Percentiles rank a stretch among this genome's conserved stretches.
Evolutionary conservation across 1,139 yeast genomes (phyloP).

Genomic region (Kodamaea fungicola): DNA sequence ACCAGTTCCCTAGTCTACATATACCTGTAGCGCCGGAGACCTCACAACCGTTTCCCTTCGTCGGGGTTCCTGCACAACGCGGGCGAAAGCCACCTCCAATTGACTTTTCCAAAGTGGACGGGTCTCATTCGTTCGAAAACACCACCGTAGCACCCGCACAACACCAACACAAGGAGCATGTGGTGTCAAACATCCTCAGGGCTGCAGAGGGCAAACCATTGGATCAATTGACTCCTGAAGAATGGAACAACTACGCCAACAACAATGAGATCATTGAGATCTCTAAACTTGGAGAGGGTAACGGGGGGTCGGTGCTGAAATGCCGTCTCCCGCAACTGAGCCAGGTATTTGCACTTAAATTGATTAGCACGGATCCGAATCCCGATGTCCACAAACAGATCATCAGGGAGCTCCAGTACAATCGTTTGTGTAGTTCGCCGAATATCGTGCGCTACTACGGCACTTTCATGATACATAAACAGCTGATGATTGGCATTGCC

Average conservation of each 20-base stretch:
- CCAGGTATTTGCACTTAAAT: conserved; percentile 79
- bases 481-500: conserved; percentile 78
- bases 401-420: conserved; percentile 83
- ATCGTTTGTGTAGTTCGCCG: conserved; percentile 75
- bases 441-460: conserved; percentile 91
- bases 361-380: conserved; percentile 71
- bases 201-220: conserved; percentile 18
- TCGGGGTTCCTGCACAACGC: conserved; percentile 11
- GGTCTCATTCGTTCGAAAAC: conserved; percentile 22
- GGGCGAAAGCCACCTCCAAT: conserved; percentile 44
- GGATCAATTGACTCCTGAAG: conserved; percentile 65
- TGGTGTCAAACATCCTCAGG: neutral
- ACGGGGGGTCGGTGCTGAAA: conserved; percentile 85
- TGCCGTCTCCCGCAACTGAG: conserved; percentile 49
- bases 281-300: conserved; percentile 84
- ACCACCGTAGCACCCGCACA: conserved; percentile 7
- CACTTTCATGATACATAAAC: conserved; percentile 73
- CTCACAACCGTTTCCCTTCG: conserved; percentile 8
- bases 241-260: conserved; percentile 69
- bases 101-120: conserved; percentile 35
- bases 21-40: conserved; percentile 21
- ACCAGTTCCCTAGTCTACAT: conserved; percentile 21
- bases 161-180: neutral
- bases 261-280: conserved; percentile 58
- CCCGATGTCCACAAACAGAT: conserved; percentile 85